Evolutionary conservation across 106 monocot species (phyloP).

Genomic region (Acanthochlamys bracteata): DNA sequence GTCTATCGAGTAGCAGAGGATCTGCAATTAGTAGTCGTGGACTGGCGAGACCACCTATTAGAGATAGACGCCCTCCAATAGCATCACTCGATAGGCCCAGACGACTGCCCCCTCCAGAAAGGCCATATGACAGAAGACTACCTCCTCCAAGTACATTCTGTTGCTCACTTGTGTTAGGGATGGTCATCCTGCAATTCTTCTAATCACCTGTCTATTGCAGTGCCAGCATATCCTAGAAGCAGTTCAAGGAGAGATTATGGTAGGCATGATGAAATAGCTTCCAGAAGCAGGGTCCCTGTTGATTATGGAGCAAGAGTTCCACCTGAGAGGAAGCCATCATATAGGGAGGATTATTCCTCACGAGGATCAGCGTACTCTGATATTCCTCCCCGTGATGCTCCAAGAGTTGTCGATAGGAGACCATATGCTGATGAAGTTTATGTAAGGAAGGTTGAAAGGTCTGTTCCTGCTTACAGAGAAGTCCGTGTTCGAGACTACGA

Average conservation of each 20-base stretch:
- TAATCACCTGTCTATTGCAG: conserved; percentile 10
- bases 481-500: conserved; percentile 72
- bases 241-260: conserved; percentile 57
- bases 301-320: conserved; percentile 55
- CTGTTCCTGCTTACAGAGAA: conserved; percentile 52
- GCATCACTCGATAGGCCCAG: conserved; percentile 43
- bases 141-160: conserved; percentile 22
- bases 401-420: conserved; percentile 44
- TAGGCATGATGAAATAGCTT: conserved; percentile 40
- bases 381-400: conserved; percentile 34
- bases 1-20: conserved; percentile 23
- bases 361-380: conserved; percentile 63
- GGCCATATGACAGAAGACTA: conserved; percentile 64
- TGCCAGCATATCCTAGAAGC: conserved; percentile 47
- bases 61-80: conserved; percentile 50
- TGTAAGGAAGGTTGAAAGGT: conserved; percentile 48
- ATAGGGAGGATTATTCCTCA: conserved; percentile 62
- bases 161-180: not conserved
- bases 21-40: conserved; percentile 21
- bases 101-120: conserved; percentile 60
- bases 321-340: conserved; percentile 43
- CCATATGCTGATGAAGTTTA: conserved; percentile 71
- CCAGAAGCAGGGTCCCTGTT: conserved; percentile 43
- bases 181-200: not conserved
- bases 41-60: conserved; percentile 34